Evolutionary conservation across 805 yeast genomes (phyloP).

Genomic region (Ogataea trehaloabstinens): DNA sequence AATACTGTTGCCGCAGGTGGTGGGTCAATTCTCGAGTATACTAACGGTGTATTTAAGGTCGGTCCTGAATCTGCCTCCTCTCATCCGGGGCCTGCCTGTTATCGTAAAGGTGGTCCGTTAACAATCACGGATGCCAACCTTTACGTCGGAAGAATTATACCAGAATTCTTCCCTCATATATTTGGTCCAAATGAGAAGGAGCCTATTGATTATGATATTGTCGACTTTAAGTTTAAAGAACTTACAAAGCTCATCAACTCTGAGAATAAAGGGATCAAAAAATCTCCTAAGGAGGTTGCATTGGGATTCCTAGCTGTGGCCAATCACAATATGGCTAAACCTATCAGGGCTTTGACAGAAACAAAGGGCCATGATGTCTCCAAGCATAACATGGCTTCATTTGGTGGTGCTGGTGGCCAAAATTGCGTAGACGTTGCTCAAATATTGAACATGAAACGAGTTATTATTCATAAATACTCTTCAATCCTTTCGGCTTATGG

Average conservation of each 20-base stretch:
- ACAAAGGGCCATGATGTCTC: constrained; percentile 42
- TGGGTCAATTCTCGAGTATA: constrained; percentile 20
- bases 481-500: constrained; percentile 44
- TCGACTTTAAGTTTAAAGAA: constrained; percentile 34
- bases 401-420: constrained; percentile 52
- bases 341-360: constrained; percentile 45
- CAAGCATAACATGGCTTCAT: constrained; percentile 42
- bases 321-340: constrained; percentile 44
- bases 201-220: constrained; percentile 34
- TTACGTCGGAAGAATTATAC: constrained; percentile 39
- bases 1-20: constrained; percentile 50
- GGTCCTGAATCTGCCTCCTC: constrained; percentile 48
- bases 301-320: constrained; percentile 45
- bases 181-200: constrained; percentile 43
- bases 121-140: constrained; percentile 46
- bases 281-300: constrained; percentile 42
- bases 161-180: constrained; percentile 42
- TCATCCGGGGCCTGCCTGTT: constrained; percentile 43
- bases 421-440: constrained; percentile 42
- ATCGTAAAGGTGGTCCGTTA: constrained; percentile 34
- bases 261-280: constrained; percentile 27
- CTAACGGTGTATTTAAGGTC: constrained; percentile 38
- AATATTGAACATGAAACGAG: constrained; percentile 38
- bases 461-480: constrained; percentile 44
- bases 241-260: constrained; percentile 36